A percentile compares a stretch with the other conserved stretches of the same genome.
Conservation (phyloP, 306 rosid species). For the Rosa lucieae region DNA sequence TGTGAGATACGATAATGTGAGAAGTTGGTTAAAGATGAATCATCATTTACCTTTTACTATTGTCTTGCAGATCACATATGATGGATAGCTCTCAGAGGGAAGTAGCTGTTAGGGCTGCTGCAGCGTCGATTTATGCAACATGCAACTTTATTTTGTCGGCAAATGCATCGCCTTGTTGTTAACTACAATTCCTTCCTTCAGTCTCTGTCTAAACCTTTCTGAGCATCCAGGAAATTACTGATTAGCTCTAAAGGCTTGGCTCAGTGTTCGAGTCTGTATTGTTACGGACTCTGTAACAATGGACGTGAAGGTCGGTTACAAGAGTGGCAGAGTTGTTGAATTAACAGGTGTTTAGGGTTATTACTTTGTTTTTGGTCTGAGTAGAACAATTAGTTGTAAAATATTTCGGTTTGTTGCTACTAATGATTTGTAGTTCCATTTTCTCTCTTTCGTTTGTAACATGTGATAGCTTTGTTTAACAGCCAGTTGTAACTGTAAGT, state of each 20-base stretch:
- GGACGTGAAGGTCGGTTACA: constrained; percentile 10
- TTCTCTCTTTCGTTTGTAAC: neutral
- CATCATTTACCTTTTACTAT: neutral
- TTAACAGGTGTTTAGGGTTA: neutral
- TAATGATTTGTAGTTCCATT: neutral
- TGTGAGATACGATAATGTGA: neutral
- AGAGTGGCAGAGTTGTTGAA: constrained; percentile 13
- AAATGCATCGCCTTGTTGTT: constrained; percentile 38
- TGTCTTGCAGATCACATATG: constrained; percentile 41
- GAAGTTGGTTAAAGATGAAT: neutral
- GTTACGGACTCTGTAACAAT: constrained; percentile 33
- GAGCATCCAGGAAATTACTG: constrained; percentile 27
- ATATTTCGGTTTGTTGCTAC: neutral
- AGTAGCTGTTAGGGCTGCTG: constrained; percentile 88
- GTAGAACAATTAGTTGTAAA: neutral
- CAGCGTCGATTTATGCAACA: constrained; percentile 93
- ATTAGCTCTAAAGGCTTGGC: constrained; percentile 17
- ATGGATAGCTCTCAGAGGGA: constrained; percentile 62
- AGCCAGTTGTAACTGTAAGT: constrained; percentile 6
- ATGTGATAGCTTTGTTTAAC: neutral
- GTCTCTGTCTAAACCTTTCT: constrained; percentile 7
- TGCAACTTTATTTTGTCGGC: constrained; percentile 71
- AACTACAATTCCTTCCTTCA: constrained; percentile 1
- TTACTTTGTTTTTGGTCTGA: neutral
- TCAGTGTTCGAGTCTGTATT: constrained; percentile 19